Percentiles rank a stretch among this genome's conserved stretches.
Conservation (phyloP, 768 basidiomycete genomes). For the Pleurotus cornucopiae region DNA sequence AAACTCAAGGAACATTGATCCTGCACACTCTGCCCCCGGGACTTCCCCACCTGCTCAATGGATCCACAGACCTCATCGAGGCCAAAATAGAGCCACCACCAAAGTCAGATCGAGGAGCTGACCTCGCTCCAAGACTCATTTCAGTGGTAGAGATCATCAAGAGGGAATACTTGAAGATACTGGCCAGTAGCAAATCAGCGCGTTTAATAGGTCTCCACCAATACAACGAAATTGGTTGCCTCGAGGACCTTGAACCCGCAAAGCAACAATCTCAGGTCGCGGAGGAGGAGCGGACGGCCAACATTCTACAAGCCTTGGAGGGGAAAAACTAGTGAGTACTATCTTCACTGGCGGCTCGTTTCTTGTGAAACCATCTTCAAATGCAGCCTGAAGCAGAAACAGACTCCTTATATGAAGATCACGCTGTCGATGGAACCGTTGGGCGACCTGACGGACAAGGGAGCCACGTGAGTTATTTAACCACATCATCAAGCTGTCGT, state of each 20-base stretch:
- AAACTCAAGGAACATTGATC: not conserved
- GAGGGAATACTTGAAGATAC: conserved; percentile 63
- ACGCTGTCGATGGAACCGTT: conserved; percentile 51
- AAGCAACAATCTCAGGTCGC: conserved; percentile 13
- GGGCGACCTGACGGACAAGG: conserved; percentile 29
- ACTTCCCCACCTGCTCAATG: not conserved
- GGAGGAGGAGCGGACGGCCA: conserved; percentile 29
- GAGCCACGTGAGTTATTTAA: conserved; percentile 46
- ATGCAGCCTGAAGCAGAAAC: conserved; percentile 47
- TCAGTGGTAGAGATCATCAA: conserved; percentile 84
- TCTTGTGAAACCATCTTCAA: conserved; percentile 1
- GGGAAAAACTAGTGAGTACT: conserved; percentile 57
- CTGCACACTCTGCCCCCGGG: not conserved
- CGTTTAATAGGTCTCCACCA: conserved; percentile 60
- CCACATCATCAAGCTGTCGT: not conserved
- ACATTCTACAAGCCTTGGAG: conserved; percentile 40
- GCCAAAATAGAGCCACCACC: too few relatives aligned
- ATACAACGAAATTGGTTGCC: conserved; percentile 65
- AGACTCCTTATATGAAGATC: conserved; percentile 67
- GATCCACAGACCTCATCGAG: too few relatives aligned
- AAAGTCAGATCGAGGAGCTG: conserved; percentile 22
- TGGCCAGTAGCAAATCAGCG: conserved; percentile 37
- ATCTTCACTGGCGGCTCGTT: conserved; percentile 4
- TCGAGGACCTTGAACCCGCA: conserved; percentile 37
- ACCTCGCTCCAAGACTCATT: conserved; percentile 58